These are phyloP conservation scores for Torulaspora gathmanii DNA, from an alignment of 805 yeast species.

Conservation along the genomic window DNA sequence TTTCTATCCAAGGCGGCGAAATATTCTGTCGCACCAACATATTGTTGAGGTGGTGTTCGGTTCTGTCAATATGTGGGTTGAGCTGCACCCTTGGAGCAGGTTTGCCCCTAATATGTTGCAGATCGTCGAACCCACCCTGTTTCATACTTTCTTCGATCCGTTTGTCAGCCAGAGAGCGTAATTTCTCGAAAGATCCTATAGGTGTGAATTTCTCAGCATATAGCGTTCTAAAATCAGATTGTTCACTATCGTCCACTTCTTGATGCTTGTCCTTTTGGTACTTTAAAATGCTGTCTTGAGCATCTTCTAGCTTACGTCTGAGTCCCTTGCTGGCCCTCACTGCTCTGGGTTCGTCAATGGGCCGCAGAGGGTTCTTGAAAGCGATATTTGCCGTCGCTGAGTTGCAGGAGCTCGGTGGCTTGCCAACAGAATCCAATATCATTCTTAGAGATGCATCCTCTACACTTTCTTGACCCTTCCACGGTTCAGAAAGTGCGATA, in stretches of 20 bases:
- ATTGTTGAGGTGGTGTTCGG: slow-evolving; percentile 74
- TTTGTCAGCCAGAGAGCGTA: slow-evolving; percentile 67
- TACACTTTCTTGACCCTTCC: slow-evolving; percentile 53
- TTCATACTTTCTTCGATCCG: slow-evolving; percentile 68
- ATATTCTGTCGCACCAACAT: slow-evolving; percentile 72
- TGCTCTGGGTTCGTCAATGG: slow-evolving; percentile 15
- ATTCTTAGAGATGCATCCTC: slow-evolving; percentile 49
- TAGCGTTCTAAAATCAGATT: slow-evolving; percentile 47
- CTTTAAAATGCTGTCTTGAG: slow-evolving; percentile 63
- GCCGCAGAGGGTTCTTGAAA: slow-evolving; percentile 15
- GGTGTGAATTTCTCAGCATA: slow-evolving; percentile 58
- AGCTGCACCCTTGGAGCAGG: slow-evolving; percentile 43
- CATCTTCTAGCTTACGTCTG: slow-evolving; percentile 46
- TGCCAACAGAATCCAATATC: slow-evolving; percentile 46
- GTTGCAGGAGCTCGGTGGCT: not conserved
- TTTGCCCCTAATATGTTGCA: slow-evolving; percentile 55
- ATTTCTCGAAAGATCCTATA: slow-evolving; percentile 39
- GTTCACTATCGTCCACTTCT: slow-evolving; percentile 39
- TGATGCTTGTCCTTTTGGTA: slow-evolving; percentile 43
- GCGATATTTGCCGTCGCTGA: slow-evolving; percentile 10
- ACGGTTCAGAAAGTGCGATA: slow-evolving; percentile 48
- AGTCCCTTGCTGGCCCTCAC: slow-evolving; percentile 26
- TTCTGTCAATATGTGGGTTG: slow-evolving; percentile 58
- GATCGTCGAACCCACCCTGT: slow-evolving; percentile 61
- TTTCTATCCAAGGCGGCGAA: slow-evolving; percentile 87